Evolutionary conservation across 2,329 filamentous ascomycete genomes (phyloP), one percentile per base, ranked within the genome.

Genomic region (Monilinia fructigena): DNA sequence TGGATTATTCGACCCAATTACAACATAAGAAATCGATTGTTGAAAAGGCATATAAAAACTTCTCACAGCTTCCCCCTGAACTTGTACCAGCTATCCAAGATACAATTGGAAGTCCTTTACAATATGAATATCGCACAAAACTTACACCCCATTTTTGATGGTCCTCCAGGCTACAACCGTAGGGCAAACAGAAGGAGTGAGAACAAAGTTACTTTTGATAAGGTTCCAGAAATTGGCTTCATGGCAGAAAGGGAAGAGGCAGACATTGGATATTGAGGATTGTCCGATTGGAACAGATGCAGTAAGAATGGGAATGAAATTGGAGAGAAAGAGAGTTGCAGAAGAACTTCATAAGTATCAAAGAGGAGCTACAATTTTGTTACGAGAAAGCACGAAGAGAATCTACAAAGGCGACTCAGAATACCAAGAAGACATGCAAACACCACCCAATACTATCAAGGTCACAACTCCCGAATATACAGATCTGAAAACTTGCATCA

Each of bases 121-220:
- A 96, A 78, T 98, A 96, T 78, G 91, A 89, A 66, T 99, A 99
- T 81, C 87, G 95, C 64, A 99, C 95, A 26, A 99, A 99, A 80
- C 84, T 99, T 71, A 99, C 95, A 23, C 95, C 95, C 38, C 95
- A 99, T 78, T 99, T 99, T 98, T 76, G 90, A 96, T 75, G 90
- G 87, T 0, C 91, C 93, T 1, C 86, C 86, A 38, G 82, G 73
- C 73, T 78, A 74, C 66, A 79, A 72, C 75, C 81, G 72, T 78
- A 82, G 68, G 79, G 80, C 67, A 73, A 6, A 83, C 81, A 50
- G 79, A 75, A 68, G 78, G 84, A 78, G 76, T 74, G 82, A 84
- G 67, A 80, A 82, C 67, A 83, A 82, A 74, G 82, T 83, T 67
- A 80, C 79, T 63, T 90, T 91, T 72, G 79, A 83, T 18, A 81